Conservation (phyloP, 768 basidiomycete genomes). For the Hygrophorus pudorinus region DNA sequence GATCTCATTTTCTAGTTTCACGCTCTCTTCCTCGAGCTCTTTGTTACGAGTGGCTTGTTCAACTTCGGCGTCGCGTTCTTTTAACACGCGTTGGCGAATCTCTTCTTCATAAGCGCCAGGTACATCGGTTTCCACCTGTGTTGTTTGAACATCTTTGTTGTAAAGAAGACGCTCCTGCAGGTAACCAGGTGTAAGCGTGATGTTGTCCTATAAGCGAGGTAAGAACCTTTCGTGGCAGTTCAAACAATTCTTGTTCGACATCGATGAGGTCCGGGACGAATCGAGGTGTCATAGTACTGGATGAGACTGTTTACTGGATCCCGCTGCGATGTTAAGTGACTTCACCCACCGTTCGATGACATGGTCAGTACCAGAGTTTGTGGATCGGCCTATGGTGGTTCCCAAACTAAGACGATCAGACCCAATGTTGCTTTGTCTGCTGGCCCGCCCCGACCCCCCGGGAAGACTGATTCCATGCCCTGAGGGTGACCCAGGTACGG, state of each 20-base stretch:
- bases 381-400: slow-evolving; percentile 34
- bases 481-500: slow-evolving; percentile 64
- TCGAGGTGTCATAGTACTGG: slow-evolving; percentile 54
- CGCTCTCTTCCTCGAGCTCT: slow-evolving; percentile 74
- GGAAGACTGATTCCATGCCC: slow-evolving; percentile 28
- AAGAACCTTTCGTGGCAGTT: slow-evolving; percentile 75
- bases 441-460: slow-evolving; percentile 49
- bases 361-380: slow-evolving; percentile 53
- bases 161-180: slow-evolving; percentile 67
- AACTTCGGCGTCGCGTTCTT: slow-evolving; percentile 61
- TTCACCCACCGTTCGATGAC: slow-evolving; percentile 54
- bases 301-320: slow-evolving; percentile 6
- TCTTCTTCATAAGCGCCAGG: slow-evolving; percentile 55
- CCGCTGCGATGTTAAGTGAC: slow-evolving; percentile 2
- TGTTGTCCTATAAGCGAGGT: neutral
- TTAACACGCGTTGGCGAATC: slow-evolving; percentile 56
- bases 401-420: slow-evolving; percentile 33
- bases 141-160: slow-evolving; percentile 80
- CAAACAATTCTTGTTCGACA: slow-evolving; percentile 83
- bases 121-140: slow-evolving; percentile 47
- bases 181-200: neutral
- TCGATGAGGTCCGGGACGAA: slow-evolving; percentile 76
- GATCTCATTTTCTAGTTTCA: slow-evolving; percentile 77
- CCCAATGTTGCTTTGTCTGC: slow-evolving; percentile 57
- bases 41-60: slow-evolving; percentile 63